Conservation (phyloP, 306 rosid species). For the Quercus ilex region DNA sequence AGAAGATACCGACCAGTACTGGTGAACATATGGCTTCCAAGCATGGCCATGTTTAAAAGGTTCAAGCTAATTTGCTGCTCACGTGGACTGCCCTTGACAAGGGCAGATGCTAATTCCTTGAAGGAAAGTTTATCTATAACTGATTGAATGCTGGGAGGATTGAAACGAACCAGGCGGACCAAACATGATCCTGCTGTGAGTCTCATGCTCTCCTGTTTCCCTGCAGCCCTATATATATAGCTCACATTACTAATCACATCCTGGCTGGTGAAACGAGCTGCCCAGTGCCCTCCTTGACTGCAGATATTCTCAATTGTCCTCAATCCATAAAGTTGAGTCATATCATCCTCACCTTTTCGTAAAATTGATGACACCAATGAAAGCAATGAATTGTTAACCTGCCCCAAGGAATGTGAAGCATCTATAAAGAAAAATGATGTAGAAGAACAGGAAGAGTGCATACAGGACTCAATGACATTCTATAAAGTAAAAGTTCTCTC, state of each 20-base stretch:
- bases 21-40: slow-evolving; percentile 77
- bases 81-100: slow-evolving; percentile 76
- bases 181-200: slow-evolving; percentile 98
- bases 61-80: slow-evolving; percentile 97
- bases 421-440: slow-evolving; percentile 4
- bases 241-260: slow-evolving; percentile 78
- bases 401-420: slow-evolving; percentile 21
- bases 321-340: slow-evolving; percentile 89
- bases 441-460: not conserved
- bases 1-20: slow-evolving; percentile 70
- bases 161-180: slow-evolving; percentile 89
- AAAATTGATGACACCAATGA: slow-evolving; percentile 75
- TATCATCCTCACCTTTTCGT: slow-evolving; percentile 94
- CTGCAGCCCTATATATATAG: slow-evolving; percentile 81
- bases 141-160: slow-evolving; percentile 68
- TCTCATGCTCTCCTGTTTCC: slow-evolving; percentile 91
- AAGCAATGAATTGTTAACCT: slow-evolving; percentile 86
- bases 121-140: slow-evolving; percentile 75
- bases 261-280: slow-evolving; percentile 76
- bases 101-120: slow-evolving; percentile 77
- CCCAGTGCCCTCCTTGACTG: slow-evolving; percentile 94
- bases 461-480: not conserved
- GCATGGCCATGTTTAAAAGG: slow-evolving; percentile 82
- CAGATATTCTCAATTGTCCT: slow-evolving; percentile 88
- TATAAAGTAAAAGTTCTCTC: not conserved